Evolutionary conservation across 192 early-diverging fungal species (phyloP), one percentile per base, ranked within the genome.

Genomic region (Chytriomyces sp.): DNA sequence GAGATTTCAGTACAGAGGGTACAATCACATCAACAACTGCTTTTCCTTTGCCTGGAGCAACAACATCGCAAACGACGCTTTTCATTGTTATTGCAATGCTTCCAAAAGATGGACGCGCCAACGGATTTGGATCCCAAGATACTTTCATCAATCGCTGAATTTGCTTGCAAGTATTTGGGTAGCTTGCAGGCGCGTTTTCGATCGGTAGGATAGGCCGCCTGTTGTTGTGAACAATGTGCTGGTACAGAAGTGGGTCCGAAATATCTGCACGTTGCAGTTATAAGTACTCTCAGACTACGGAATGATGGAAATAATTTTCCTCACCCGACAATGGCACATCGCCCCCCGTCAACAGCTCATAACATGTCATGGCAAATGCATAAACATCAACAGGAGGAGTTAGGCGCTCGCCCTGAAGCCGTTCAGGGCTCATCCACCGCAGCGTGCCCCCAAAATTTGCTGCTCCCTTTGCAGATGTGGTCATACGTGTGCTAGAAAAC

Each of bases 341-440:
- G 26, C 77, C 77, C 13, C 72, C 61, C 23, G 26, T 75, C 5
- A 75, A 11, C 5, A 80, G 47, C 62, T 75, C 72, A 68, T 76
- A 80, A 48, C 64, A 75, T 4, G 59, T 75, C 79, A 80, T 80
- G 50, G 79, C 79, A 64, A 76, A 80, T 26, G 79, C 79, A 50
- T 75, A 80, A 5, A 75, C 67, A 57, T 80, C 79, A 3, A 74
- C 66, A 8, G 79, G 47, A n/a, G 69, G 67, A 8, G 78, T 45
- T 2, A 72, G 50, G 18, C 10, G 8, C 16, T 50, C 47, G 3
- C 78, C 78, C n/a, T 60, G 62, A 28, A 79, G 75, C 9, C 77
- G 28, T 61, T 82, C 81, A 20, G 81, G 81, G n/a, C 74, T 67
- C 73, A 82, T 79, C 77, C 77, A 82, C 44, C 81, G 61, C 11